Percentiles rank a stretch among this genome's conserved stretches.
These are phyloP conservation scores for Nicotiana sylvestris DNA, from an alignment of 257 asterid species.

Conservation along the genomic window DNA sequence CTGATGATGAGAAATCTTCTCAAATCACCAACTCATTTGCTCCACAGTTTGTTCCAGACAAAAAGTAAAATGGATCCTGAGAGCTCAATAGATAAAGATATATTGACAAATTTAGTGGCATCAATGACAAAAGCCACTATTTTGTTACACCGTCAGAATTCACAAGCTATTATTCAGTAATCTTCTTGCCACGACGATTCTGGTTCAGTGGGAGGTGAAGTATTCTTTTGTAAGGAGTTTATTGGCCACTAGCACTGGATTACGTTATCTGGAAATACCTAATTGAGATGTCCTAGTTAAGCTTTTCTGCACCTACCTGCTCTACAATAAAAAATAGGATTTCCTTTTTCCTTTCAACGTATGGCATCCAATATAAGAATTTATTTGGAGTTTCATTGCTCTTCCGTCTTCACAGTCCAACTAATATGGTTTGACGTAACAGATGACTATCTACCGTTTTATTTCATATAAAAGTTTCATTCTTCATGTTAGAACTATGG, in stretches of 20 bases:
- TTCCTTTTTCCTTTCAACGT: background rate
- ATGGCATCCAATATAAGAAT: background rate
- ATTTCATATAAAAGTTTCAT: background rate
- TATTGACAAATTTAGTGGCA: background rate
- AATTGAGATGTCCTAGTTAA: background rate
- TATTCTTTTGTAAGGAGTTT: background rate
- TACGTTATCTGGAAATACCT: background rate
- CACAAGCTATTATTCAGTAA: background rate
- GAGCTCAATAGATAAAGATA: background rate
- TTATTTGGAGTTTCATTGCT: background rate
- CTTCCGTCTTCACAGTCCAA: background rate
- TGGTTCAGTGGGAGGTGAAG: background rate
- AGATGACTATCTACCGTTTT: background rate
- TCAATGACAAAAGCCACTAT: background rate
- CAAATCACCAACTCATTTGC: background rate
- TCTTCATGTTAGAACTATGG: background rate
- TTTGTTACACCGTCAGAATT: background rate
- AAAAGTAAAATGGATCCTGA: background rate
- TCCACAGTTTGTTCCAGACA: background rate
- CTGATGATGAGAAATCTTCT: background rate
- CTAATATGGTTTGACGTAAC: background rate
- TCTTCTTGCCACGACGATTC: background rate
- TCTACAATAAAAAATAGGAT: background rate
- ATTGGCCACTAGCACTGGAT: background rate
- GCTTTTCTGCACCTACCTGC: background rate